Base-by-base conservation (phyloP, 441 rosid genomes). In the Manihot esculenta region DNA sequence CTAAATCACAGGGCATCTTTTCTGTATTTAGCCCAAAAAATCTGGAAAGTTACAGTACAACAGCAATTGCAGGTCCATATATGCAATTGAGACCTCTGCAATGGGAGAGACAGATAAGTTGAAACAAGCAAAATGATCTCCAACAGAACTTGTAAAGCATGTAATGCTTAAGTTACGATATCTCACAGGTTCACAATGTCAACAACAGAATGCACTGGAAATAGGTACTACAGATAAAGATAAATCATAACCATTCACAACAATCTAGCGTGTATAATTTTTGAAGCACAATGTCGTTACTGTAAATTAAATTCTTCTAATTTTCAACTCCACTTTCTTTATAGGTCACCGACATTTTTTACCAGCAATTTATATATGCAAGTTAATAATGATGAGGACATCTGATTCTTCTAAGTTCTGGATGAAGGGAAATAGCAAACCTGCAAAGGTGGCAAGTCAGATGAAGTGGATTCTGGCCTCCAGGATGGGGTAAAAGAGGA, bases 391-490 rank as follows among this genome's bases (percentile, higher is more conserved):
- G 42, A 49, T 38, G 26, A 30, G 23, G 68, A 74, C 73, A 50
- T 38, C 49, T 65, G 56, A 33, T 73, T 61, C 57, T 59, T 63
- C 53, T 56, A 60, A 50, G 64, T 47, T 45, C 15, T 33, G 57
- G 17, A 54, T 38, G 65, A 71, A 72, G 71, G 62, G 63, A 66
- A 62, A 80, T 58, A 26, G 21, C 78, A 76, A 86, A 96, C 98
- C 98, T 93, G 98, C 75, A 76, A 75, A 80, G 93, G 76, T 38
- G 42, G 0, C 64, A 80, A 76, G 57, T 85, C 93, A 47, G 86
- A 80, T 61, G 91, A 61, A 68, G 72, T 70, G 13, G 85, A 72
- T 68, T 91, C 97, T 42, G 85, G 92, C 79, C 84, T 89, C 99
- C 94, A 91, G 41, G 93, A 73, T 55, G 87, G 79, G 27, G 75